Evolutionary conservation across 2,329 filamentous ascomycete genomes (phyloP), one percentile per base, ranked within the genome.

Genomic region (Monascus ruber): DNA sequence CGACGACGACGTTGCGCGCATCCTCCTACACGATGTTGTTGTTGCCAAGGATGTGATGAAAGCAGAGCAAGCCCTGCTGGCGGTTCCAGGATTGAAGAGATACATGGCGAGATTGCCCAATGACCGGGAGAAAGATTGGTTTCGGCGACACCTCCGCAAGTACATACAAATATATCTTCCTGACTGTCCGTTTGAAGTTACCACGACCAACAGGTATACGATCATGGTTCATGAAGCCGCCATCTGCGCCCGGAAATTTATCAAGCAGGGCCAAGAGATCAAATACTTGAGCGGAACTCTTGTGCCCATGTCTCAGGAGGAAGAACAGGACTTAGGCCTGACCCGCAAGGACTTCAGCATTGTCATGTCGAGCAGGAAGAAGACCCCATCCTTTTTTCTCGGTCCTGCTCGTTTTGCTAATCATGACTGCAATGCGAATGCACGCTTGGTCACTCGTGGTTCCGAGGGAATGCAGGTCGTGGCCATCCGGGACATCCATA

Each of bases 401-500:
- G 91, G 91, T 0, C 93, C 91, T 5, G 91, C 91, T 28, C 80
- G 91, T 37, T 96, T 98, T 60, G 87, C 91, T 25, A 98, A 98
- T 57, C 91, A 98, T 63, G 91, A 98, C 61, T 98, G 91, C 65
- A 76, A 83, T 49, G 86, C 91, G 27, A 98, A 96, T 66, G 88
- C 88, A 6, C 77, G 81, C 55, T 74, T 98, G 34, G 81, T 85
- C 50, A 95, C 86, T 29, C 83, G 79, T 29, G 85, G 87, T 34
- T 77, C 81, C 41, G 80, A 88, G 42, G 86, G 86, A 29, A 95
- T 98, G 68, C 84, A 93, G 55, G 88, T 98, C 41, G 77, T 94
- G 36, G 86, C 91, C 2, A 77, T 79, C 28, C 78, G 80, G 48
- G 74, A 88, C 42, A 96, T 98, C 44, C 76, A 82, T 7, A 70